Evolutionary conservation across 805 yeast species (phyloP), one percentile per base, ranked within the genome.

Genomic region (Schizosaccharomyces osmophilus): DNA sequence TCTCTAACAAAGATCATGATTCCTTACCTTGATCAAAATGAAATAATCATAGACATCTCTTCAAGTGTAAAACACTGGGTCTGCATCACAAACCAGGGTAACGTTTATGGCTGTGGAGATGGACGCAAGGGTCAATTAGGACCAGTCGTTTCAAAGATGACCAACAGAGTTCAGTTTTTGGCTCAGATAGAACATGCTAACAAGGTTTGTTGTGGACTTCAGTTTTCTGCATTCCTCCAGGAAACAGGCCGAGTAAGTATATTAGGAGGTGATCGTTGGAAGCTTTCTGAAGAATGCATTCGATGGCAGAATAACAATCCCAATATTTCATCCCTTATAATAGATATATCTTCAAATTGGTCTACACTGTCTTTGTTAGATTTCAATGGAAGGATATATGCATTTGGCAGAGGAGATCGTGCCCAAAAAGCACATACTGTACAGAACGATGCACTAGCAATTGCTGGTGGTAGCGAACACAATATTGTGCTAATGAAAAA

Each of bases 121-220:
- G 43, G 60, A 15, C 60, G 60, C 15, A 57, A 57, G 45, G 60
- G 60, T 15, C 60, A 57, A 57, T n/a, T 57, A n/a, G 42, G 60
- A 19, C 42, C 43, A 26, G 26, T 9, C n/a, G 48, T 57, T 11
- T 9, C 26, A 26, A 36, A 57, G 8, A 39, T 13, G 36, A 26
- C 22, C 8, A 19, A 24, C 24, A 22, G 17, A 22, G 29, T 31
- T 57, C n/a, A 17, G 15, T 36, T 41, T 57, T 15, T 57, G n/a
- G 60, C 45, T 6, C 17, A 17, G 11, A 6, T 39, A 17, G 29
- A 19, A 11, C 42, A 36, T 22, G 48, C 48, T 19, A 6, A 32
- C 9, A 22, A 11, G 19, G 60, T 57, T 19, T n/a, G 19, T 22
- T 41, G 43, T 36, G 43, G 48, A 5, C 26, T 41, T 17, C 43